phyloP scores from a whole-genome alignment of 257 asterid genomes.

The Leptodermis oblonga region DNA sequence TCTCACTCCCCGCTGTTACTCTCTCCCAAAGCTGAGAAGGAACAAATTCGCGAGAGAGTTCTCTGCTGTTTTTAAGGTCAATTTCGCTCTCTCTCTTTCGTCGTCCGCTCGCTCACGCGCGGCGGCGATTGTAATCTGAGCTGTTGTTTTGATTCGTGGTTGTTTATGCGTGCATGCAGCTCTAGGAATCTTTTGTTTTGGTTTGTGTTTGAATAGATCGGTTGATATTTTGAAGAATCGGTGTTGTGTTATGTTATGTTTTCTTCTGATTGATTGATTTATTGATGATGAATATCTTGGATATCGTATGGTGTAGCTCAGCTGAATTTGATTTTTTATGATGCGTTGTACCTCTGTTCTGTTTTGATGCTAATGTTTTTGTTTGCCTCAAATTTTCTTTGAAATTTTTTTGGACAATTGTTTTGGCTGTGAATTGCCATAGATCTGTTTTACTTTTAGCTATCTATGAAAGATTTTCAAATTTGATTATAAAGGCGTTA shows the following conservation, averaged over 20 bases:
- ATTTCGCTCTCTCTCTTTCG: neutral
- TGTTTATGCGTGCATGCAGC: neutral
- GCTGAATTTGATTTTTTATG: neutral
- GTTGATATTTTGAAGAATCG: neutral
- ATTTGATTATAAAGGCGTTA: no score
- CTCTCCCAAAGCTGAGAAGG: neutral
- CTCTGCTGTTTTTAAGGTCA: neutral
- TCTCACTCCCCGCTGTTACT: slow-evolving; percentile 7
- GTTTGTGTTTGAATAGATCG: neutral
- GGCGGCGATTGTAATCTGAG: no score
- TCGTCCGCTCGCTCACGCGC: no score
- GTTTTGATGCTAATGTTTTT: neutral
- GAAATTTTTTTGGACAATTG: no score
- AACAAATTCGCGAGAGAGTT: slow-evolving; percentile 7
- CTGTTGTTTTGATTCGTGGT: neutral
- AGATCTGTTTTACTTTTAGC: neutral
- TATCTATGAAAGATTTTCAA: neutral
- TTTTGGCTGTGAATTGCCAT: no score
- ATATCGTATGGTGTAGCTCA: neutral
- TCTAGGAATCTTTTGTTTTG: neutral
- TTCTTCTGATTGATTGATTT: neutral
- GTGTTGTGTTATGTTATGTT: neutral
- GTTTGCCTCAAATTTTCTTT: no score
- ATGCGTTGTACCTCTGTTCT: neutral
- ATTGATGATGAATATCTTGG: neutral